Conservation (phyloP, 140 eudicot genomes). For the Ambrosia hybrid region DNA sequence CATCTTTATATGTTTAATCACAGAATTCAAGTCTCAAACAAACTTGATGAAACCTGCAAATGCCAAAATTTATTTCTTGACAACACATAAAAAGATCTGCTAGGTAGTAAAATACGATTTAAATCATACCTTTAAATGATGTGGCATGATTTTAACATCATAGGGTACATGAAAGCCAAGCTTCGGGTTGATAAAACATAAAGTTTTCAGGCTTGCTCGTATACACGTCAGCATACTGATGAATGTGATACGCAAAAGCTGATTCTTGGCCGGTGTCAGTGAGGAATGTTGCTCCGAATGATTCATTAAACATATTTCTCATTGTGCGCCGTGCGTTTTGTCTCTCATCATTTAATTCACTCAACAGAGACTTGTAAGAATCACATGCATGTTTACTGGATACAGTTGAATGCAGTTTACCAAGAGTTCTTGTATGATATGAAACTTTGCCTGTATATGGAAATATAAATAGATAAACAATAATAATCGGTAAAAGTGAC, state of each 20-base stretch:
- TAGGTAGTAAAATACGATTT: not conserved
- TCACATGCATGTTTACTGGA: slow-evolving; percentile 44
- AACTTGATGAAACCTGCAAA: slow-evolving; percentile 40
- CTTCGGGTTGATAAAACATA: slow-evolving; percentile 83
- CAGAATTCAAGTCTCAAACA: slow-evolving; percentile 31
- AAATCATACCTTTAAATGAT: slow-evolving; percentile 76
- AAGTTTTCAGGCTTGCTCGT: slow-evolving; percentile 98
- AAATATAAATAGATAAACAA: not conserved
- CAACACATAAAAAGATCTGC: not conserved
- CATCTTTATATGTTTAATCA: slow-evolving; percentile 9
- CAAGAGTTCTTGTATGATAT: slow-evolving; percentile 95
- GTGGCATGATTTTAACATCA: slow-evolving; percentile 98
- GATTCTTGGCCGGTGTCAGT: slow-evolving; percentile 98
- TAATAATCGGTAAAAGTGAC: slow-evolving; percentile 11
- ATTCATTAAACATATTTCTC: slow-evolving; percentile 86
- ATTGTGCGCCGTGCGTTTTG: slow-evolving; percentile 70
- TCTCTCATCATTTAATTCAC: slow-evolving; percentile 83
- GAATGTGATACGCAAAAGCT: slow-evolving; percentile 89
- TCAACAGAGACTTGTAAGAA: slow-evolving; percentile 58
- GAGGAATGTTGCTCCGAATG: slow-evolving; percentile 96
- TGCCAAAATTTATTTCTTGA: not conserved
- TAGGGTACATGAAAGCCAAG: slow-evolving; percentile 96
- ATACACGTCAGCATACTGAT: slow-evolving; percentile 91
- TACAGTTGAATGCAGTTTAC: slow-evolving; percentile 77
- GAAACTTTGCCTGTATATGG: slow-evolving; percentile 79